phyloP scores from a whole-genome alignment of 805 yeast genomes.

The Metschnikowia colocasiae region DNA sequence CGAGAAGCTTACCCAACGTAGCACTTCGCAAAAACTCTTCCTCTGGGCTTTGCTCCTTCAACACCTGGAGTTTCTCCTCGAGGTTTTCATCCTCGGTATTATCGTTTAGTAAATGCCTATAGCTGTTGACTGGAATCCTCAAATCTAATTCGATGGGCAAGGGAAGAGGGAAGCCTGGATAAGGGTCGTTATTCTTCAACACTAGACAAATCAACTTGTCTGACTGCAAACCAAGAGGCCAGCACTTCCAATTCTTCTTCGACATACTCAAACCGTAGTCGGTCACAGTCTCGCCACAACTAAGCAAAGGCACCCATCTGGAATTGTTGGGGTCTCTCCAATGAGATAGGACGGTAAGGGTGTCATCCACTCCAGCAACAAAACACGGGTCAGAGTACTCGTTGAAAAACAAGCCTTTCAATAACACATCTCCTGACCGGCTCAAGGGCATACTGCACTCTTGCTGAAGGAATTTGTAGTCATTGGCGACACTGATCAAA shows the following conservation, averaged over 20 bases:
- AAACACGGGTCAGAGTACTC: constrained; percentile 88
- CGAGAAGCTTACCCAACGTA: constrained; percentile 57
- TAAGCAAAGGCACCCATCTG: constrained; percentile 82
- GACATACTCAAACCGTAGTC: constrained; percentile 46
- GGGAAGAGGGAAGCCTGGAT: constrained; percentile 83
- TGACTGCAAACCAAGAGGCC: constrained; percentile 82
- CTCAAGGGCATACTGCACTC: constrained; percentile 36
- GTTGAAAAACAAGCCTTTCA: constrained; percentile 78
- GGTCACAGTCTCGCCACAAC: constrained; percentile 44
- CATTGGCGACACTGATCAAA: constrained; percentile 44
- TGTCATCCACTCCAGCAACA: constrained; percentile 69
- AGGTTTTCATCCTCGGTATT: constrained; percentile 26
- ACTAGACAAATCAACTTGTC: constrained; percentile 72
- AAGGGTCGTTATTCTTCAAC: constrained; percentile 57
- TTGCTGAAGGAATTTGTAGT: constrained; percentile 38
- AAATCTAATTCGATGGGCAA: constrained; percentile 76
- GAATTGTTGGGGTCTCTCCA: constrained; percentile 81
- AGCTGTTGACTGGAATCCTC: constrained; percentile 53
- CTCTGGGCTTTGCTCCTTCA: constrained; percentile 45
- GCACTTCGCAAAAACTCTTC: constrained; percentile 61
- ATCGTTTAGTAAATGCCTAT: constrained; percentile 20
- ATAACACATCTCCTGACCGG: constrained; percentile 29
- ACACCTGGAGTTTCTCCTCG: constrained; percentile 18
- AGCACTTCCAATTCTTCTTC: constrained; percentile 58
- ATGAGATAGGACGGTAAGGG: constrained; percentile 61